Evolutionary conservation across 345 rosid genomes (phyloP).

Genomic region (Punica granatum): DNA sequence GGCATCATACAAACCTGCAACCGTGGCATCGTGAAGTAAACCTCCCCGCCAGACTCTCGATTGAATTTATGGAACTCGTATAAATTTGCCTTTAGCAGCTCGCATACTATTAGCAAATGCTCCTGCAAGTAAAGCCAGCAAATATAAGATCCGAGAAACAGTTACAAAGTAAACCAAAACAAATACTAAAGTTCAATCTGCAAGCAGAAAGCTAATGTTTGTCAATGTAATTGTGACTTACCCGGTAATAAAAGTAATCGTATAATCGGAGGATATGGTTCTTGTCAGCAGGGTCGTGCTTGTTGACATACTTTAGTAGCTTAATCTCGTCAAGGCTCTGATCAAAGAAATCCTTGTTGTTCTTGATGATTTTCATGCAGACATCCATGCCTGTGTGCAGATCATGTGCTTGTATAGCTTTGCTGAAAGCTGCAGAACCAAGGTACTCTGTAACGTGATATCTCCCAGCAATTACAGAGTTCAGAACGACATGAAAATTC

Average conservation of each 20-base stretch:
- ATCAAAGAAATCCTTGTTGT: constrained; percentile 98
- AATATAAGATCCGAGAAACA: background rate
- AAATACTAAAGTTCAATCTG: background rate
- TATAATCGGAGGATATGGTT: constrained; percentile 93
- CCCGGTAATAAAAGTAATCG: constrained; percentile 95
- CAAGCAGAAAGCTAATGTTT: background rate
- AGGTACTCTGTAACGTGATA: constrained; percentile 98
- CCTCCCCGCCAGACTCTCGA: constrained; percentile 97
- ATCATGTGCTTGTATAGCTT: constrained; percentile 99
- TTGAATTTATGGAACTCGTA: constrained; percentile 97
- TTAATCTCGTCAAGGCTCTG: constrained; percentile 99
- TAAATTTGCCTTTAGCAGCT: constrained; percentile 95
- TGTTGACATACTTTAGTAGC: constrained; percentile 95
- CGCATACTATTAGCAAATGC: constrained; percentile 96
- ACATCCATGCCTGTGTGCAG: constrained; percentile 98
- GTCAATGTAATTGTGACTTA: constrained; percentile 28
- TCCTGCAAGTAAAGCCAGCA: constrained; percentile 48
- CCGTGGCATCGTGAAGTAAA: constrained; percentile 98
- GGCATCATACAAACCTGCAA: constrained; percentile 58
- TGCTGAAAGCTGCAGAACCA: constrained; percentile 99
- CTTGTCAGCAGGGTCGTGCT: constrained; percentile 97
- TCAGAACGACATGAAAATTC: constrained; percentile 90
- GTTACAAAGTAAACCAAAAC: background rate
- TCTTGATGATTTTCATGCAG: constrained; percentile 93
- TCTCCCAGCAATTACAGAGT: constrained; percentile 93